A percentile compares a stretch with the other conserved stretches of the same genome.
These are phyloP conservation scores for Xanthoceras sorbifolium DNA, from an alignment of 345 rosid genomes.

Conservation along the genomic window DNA sequence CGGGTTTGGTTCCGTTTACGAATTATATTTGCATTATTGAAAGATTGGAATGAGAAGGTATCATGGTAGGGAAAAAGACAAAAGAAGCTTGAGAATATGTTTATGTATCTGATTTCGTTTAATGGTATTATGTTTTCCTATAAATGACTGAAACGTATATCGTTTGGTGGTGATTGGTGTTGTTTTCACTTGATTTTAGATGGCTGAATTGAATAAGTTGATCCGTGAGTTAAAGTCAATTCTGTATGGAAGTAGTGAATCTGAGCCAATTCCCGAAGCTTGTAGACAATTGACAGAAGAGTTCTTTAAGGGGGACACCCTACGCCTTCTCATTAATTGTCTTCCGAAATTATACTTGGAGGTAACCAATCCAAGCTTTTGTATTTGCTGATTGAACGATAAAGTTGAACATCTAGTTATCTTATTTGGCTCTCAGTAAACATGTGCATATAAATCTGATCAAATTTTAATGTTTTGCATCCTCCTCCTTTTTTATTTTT, in stretches of 20 bases:
- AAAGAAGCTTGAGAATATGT: background rate
- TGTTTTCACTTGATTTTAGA: slow-evolving; percentile 28
- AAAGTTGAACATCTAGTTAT: background rate
- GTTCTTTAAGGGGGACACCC: slow-evolving; percentile 53
- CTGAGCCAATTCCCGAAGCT: slow-evolving; percentile 56
- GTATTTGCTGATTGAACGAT: background rate
- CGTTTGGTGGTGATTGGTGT: background rate
- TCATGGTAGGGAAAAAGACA: too few species aligned
- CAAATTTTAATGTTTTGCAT: background rate
- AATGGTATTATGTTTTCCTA: background rate
- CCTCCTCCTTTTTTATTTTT: background rate
- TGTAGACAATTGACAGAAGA: slow-evolving; percentile 57
- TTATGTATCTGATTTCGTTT: background rate
- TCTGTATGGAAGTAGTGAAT: slow-evolving; percentile 56
- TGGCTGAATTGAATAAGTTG: slow-evolving; percentile 44
- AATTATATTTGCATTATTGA: background rate
- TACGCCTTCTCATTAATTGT: slow-evolving; percentile 47
- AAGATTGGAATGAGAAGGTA: background rate
- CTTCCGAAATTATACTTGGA: slow-evolving; percentile 56
- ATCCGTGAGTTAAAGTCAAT: slow-evolving; percentile 52
- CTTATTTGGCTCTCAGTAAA: background rate
- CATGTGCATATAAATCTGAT: background rate
- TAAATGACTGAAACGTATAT: background rate
- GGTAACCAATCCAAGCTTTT: slow-evolving; percentile 26
- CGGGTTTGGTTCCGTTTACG: background rate